phyloP scores from a whole-genome alignment of 495 filamentous ascomycete species.

The Durotheca rogersii region DNA sequence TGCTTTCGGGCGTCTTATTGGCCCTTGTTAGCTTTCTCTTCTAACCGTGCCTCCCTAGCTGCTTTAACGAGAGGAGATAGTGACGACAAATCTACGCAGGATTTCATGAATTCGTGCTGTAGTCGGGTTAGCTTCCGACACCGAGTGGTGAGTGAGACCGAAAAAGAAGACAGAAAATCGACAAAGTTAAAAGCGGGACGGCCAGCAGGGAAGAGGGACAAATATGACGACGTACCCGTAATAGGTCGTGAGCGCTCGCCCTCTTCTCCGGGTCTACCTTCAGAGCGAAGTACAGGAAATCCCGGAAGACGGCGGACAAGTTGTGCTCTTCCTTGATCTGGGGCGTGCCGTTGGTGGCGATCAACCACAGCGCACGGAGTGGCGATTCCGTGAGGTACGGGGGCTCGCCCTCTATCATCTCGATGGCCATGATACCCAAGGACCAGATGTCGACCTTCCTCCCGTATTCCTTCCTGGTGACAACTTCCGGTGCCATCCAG shows the following conservation, averaged over 20 bases:
- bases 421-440: slow-evolving; percentile 99
- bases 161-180: background rate
- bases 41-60: slow-evolving; percentile 75
- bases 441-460: slow-evolving; percentile 99
- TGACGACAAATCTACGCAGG: slow-evolving; percentile 61
- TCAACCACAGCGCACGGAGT: slow-evolving; percentile 88
- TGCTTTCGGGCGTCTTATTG: slow-evolving; percentile 32
- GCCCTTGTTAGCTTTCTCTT: slow-evolving; percentile 76
- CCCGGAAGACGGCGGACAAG: slow-evolving; percentile 75
- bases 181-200: too few relatives aligned
- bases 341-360: slow-evolving; percentile 95
- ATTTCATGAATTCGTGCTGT: slow-evolving; percentile 94
- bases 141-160: too few relatives aligned
- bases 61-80: slow-evolving; percentile 80
- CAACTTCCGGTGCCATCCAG: slow-evolving; percentile 99
- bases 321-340: slow-evolving; percentile 90
- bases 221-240: slow-evolving; percentile 63
- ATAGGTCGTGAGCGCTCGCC: slow-evolving; percentile 87
- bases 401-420: slow-evolving; percentile 99
- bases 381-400: slow-evolving; percentile 96
- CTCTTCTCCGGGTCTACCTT: slow-evolving; percentile 97
- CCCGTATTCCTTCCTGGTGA: slow-evolving; percentile 95
- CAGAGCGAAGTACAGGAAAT: slow-evolving; percentile 86
- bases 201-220: background rate
- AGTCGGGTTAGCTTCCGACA: slow-evolving; percentile 34